Percentiles rank a stretch among this genome's conserved stretches.
Conservation (phyloP, 805 yeast species). For the Ogataea allantospora region DNA sequence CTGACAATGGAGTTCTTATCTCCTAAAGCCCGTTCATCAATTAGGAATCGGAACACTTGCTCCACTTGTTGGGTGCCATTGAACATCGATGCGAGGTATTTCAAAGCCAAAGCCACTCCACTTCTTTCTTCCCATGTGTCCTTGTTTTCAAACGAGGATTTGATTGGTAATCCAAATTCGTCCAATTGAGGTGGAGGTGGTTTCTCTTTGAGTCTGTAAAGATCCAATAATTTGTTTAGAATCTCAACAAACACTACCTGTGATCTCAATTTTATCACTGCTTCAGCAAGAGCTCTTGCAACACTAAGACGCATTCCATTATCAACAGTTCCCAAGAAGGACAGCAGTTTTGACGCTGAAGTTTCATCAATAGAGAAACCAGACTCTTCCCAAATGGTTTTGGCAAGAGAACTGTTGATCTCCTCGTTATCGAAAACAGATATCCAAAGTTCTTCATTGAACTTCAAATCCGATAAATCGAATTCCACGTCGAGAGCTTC, state of each 20-base stretch:
- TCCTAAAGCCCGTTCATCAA: conserved; percentile 61
- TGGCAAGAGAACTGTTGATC: conserved; percentile 61
- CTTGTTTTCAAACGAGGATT: conserved; percentile 54
- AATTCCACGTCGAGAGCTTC: conserved; percentile 87
- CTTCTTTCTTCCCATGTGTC: conserved; percentile 87
- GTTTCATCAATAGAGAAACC: conserved; percentile 43
- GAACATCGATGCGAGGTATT: conserved; percentile 51
- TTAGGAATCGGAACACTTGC: conserved; percentile 57
- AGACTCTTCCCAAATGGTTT: conserved; percentile 84
- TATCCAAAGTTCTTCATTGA: conserved; percentile 64
- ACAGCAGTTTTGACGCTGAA: conserved; percentile 47
- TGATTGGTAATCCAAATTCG: conserved; percentile 73
- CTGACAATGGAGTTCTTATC: conserved; percentile 73
- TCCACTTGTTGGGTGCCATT: conserved; percentile 43
- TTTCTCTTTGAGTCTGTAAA: conserved; percentile 58
- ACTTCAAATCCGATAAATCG: conserved; percentile 46
- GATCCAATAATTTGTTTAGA: conserved; percentile 46
- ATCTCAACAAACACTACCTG: conserved; percentile 31
- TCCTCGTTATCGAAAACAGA: conserved; percentile 72
- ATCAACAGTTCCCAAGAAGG: conserved; percentile 52
- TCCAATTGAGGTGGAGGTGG: conserved; percentile 80
- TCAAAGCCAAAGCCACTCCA: conserved; percentile 71
- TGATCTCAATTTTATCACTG: conserved; percentile 39
- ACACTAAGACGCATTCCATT: conserved; percentile 70
- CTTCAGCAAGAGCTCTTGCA: conserved; percentile 67